Evolutionary conservation across 176 grass and related monocot genomes (phyloP).

Genomic region (Stipa capillata): DNA sequence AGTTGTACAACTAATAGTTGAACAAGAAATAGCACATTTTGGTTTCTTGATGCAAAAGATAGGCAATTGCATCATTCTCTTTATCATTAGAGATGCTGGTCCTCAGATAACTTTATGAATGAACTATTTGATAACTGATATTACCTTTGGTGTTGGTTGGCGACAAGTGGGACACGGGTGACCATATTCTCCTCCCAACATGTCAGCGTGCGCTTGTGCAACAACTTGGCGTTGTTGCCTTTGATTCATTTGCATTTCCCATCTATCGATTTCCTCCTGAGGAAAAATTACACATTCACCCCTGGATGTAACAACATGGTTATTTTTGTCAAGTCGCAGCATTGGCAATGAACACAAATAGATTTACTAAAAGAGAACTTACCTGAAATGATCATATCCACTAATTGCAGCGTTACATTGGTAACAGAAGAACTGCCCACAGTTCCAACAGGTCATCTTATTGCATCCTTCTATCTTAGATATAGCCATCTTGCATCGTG

Average conservation of each 20-base stretch:
- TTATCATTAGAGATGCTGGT: neutral
- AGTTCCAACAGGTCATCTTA: conserved; percentile 65
- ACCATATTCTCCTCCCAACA: neutral
- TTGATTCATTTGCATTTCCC: conserved; percentile 51
- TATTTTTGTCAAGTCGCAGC: neutral
- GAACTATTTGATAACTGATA: too few species aligned
- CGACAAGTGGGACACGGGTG: conserved; percentile 52
- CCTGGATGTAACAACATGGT: conserved; percentile 15
- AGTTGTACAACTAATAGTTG: neutral
- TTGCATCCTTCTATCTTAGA: conserved; percentile 69
- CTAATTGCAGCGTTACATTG: conserved; percentile 55
- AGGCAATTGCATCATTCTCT: neutral
- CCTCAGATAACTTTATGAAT: neutral
- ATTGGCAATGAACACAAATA: neutral
- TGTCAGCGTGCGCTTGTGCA: conserved; percentile 18
- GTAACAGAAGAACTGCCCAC: conserved; percentile 65
- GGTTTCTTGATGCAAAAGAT: neutral
- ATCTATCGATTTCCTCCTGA: conserved; percentile 37
- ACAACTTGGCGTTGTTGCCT: conserved; percentile 26
- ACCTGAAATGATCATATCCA: conserved; percentile 71
- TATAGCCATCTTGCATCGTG: conserved; percentile 69
- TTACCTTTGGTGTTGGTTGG: conserved; percentile 43
- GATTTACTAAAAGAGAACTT: neutral
- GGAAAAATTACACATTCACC: neutral
- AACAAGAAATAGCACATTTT: neutral